Evolutionary conservation across 805 yeast genomes (phyloP).

Genomic region (Hanseniaspora occidentalis): DNA sequence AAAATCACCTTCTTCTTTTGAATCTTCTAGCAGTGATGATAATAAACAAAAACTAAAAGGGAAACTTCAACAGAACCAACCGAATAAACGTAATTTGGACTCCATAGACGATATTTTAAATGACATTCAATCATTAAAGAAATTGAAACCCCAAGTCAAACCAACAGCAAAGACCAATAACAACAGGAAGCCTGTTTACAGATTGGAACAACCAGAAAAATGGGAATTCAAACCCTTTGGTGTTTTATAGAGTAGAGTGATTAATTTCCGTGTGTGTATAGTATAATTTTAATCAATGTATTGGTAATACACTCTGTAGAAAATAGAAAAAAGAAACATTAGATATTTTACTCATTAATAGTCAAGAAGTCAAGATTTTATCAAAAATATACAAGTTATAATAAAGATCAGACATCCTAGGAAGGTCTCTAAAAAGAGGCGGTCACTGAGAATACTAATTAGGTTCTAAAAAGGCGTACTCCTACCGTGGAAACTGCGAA

Average conservation of each 20-base stretch:
- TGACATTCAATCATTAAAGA: conserved; percentile 13
- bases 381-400: no score
- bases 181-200: no score
- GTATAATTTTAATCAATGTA: background rate
- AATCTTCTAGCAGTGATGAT: conserved; percentile 15
- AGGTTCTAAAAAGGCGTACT: conserved; percentile 64
- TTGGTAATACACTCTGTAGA: no score
- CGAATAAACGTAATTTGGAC: background rate
- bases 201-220: conserved; percentile 23
- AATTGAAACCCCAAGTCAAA: conserved; percentile 4
- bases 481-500: conserved; percentile 96
- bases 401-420: conserved; percentile 76
- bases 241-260: conserved; percentile 12
- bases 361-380: conserved; percentile 1
- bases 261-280: background rate
- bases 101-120: conserved; percentile 9
- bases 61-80: conserved; percentile 10
- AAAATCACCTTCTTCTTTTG: no score
- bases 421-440: conserved; percentile 58
- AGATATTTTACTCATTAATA: no score
- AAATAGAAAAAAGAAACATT: no score
- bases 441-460: conserved; percentile 70
- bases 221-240: conserved; percentile 54
- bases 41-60: conserved; percentile 3
- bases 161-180: no score